A percentile compares a stretch with the other conserved stretches of the same genome.
These are phyloP conservation scores for Wickerhamomyces xylosicus DNA, from an alignment of 805 yeast genomes.

Conservation along the genomic window DNA sequence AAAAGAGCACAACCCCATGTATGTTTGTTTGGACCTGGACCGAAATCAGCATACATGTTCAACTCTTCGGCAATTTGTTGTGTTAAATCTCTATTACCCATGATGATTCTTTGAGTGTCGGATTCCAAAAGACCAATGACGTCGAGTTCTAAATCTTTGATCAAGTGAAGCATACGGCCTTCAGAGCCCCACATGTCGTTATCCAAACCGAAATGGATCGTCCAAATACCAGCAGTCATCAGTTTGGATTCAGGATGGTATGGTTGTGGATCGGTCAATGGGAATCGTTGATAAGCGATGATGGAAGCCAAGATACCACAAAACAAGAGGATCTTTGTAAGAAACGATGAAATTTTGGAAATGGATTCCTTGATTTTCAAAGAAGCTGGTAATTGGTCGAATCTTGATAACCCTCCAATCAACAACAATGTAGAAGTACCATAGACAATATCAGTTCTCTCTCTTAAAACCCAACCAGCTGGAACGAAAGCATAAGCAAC, in stretches of 20 bases:
- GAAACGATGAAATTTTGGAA: constrained; percentile 1
- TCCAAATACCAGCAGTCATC: constrained; percentile 96
- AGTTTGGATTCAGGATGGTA: constrained; percentile 57
- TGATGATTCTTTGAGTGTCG: constrained; percentile 87
- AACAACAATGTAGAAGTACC: constrained; percentile 43
- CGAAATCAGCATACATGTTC: constrained; percentile 91
- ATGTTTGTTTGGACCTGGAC: constrained; percentile 96
- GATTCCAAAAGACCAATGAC: constrained; percentile 85
- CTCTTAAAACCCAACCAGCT: constrained; percentile 80
- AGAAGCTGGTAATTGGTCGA: constrained; percentile 3
- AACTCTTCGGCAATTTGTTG: constrained; percentile 86
- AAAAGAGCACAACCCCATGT: constrained; percentile 95
- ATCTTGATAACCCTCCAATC: constrained; percentile 36
- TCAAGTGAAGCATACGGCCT: constrained; percentile 74
- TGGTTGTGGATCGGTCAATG: constrained; percentile 53
- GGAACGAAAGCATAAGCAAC: constrained; percentile 99
- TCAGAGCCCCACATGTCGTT: constrained; percentile 98
- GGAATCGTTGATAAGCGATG: constrained; percentile 46
- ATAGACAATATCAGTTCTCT: constrained; percentile 73
- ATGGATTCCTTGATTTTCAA: constrained; percentile 3
- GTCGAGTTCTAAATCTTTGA: constrained; percentile 81
- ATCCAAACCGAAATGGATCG: constrained; percentile 93
- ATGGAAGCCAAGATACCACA: constrained; percentile 36
- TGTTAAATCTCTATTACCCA: constrained; percentile 92
- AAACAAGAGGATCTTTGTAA: constrained; percentile 21